A percentile compares a stretch with the other conserved stretches of the same genome.
phyloP scores from a whole-genome alignment of 768 basidiomycete genomes.

The Epithele typhae region DNA sequence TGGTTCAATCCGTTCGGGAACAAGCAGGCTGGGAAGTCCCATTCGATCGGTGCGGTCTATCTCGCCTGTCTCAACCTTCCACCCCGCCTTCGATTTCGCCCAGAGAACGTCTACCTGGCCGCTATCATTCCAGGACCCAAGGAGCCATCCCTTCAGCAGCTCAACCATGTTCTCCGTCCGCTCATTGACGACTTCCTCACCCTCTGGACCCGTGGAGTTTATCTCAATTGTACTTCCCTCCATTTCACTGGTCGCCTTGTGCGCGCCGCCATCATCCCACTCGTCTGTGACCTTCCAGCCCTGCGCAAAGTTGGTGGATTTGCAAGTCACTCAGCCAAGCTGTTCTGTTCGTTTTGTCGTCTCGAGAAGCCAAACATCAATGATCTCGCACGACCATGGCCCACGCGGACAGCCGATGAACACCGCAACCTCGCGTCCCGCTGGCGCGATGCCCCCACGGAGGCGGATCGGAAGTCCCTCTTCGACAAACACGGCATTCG shows the following conservation, averaged over 20 bases:
- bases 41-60: constrained; percentile 18
- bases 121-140: constrained; percentile 39
- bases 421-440: constrained; percentile 14
- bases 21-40: constrained; percentile 6
- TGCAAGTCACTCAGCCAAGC: constrained; percentile 13
- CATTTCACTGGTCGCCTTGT: constrained; percentile 25
- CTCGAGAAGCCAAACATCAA: constrained; percentile 23
- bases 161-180: constrained; percentile 36
- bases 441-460: constrained; percentile 17
- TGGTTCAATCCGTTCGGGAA: constrained; percentile 16
- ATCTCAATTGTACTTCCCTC: constrained; percentile 20
- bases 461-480: constrained; percentile 4
- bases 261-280: constrained; percentile 25
- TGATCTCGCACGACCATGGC: constrained; percentile 27
- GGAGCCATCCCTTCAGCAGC: constrained; percentile 27
- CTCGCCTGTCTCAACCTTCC: constrained; percentile 26
- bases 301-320: constrained; percentile 28
- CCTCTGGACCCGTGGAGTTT: constrained; percentile 32
- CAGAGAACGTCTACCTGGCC: constrained; percentile 37
- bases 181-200: constrained; percentile 34
- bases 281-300: constrained; percentile 36
- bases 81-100: constrained; percentile 13
- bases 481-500: constrained; percentile 21
- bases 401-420: constrained; percentile 7
- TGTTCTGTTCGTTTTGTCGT: constrained; percentile 28